phyloP scores from a whole-genome alignment of 345 rosid species.

The Dipteronia dyeriana region DNA sequence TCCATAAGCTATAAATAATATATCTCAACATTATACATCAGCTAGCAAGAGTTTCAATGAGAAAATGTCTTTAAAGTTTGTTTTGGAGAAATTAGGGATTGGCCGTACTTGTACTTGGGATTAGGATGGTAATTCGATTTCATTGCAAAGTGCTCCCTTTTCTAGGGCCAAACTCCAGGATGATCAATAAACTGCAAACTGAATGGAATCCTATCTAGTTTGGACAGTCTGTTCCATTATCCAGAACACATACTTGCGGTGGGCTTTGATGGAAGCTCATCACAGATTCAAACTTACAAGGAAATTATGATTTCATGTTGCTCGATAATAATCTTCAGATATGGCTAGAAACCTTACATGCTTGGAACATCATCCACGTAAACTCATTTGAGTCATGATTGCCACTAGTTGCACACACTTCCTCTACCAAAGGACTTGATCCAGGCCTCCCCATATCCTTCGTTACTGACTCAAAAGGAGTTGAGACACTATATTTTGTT shows the following conservation, averaged over 20 bases:
- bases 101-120: neutral
- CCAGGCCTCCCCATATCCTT: conserved; percentile 50
- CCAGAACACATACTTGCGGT: neutral
- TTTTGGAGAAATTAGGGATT: neutral
- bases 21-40: neutral
- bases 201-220: neutral
- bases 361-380: conserved; percentile 67
- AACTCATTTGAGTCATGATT: conserved; percentile 62
- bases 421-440: conserved; percentile 62
- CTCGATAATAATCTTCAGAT: neutral
- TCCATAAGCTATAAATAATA: neutral
- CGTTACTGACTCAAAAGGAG: conserved; percentile 79
- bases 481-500: conserved; percentile 61
- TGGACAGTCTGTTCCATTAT: neutral
- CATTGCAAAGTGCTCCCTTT: neutral
- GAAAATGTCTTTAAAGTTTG: neutral
- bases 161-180: neutral
- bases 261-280: neutral
- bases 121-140: neutral
- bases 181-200: neutral
- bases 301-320: neutral
- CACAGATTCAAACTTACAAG: neutral
- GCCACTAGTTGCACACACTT: conserved; percentile 80
- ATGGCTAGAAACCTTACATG: neutral
- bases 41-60: neutral